Base-by-base conservation (phyloP, 805 yeast genomes). In the Hanseniaspora vineae region DNA sequence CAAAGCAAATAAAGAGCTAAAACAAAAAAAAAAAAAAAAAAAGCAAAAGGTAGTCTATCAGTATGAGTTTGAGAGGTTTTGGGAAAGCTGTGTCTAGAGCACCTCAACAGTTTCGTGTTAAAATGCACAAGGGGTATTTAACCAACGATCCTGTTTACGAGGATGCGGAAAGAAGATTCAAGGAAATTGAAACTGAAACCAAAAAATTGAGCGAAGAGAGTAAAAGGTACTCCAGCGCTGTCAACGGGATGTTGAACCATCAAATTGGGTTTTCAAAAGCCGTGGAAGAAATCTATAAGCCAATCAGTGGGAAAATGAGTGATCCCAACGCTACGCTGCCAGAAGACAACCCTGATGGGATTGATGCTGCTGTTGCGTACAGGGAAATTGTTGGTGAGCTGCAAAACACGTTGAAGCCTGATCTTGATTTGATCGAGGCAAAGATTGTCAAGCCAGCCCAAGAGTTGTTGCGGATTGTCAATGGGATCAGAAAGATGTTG, bases 271-370 rank as follows among this genome's bases (percentile, higher is more conserved):
- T 89, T 64, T 84, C 96, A n/a, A 83, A 82, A 59, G 90, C 95
- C 3, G 87, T 92, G 66, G 97, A 89, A 64, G 96, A 89, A 61
- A 84, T 92, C 51, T 92, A 88, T 69, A 87, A 90, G 66, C 98
- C 98, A 1, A 92, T 92, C 51, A 80, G 92, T 48, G 98, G 98
- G 42, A 80, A 88, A 52, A 71, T 84, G 61, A 80, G 92, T 14
- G 97, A 92, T 62, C 96, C 97, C 8, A 84, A 81, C 59, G 77
- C 92, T 8, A 66, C 86, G 2, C 75, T 78, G 44, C 89, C 89
- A 0, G 98, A 92, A 62, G 97, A 94, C 55, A 89, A 89, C 60
- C 97, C 97, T 3, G 95, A 92, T 46, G 98, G 97, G 56, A 87
- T 92, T 54, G 80, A 84, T 58, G 98, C 98, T 1, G 78, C 94